Conservation (phyloP, 495 filamentous ascomycete species). For the Terfezia claveryi region DNA sequence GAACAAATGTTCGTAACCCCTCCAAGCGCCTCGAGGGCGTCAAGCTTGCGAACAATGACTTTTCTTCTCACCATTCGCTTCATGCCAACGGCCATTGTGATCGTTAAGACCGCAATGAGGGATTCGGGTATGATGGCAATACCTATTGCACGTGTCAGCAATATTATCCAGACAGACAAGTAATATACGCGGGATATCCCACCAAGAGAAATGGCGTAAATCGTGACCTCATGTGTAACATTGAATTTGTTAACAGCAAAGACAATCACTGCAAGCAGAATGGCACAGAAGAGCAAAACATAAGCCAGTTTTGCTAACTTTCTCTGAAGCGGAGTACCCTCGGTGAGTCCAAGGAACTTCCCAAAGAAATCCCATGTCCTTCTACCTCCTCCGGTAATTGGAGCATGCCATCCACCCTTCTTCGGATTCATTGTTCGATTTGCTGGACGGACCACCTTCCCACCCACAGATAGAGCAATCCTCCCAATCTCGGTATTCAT, state of each 20-base stretch:
- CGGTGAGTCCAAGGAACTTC: conserved; percentile 51
- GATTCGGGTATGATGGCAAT: conserved; percentile 55
- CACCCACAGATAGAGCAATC: conserved; percentile 44
- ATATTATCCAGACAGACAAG: not conserved
- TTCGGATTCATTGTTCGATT: conserved; percentile 37
- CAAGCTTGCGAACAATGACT: conserved; percentile 59
- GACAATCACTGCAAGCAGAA: conserved; percentile 56
- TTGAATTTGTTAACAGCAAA: conserved; percentile 55
- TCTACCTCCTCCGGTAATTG: conserved; percentile 32
- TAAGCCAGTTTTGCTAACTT: conserved; percentile 61
- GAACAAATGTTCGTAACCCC: conserved; percentile 78
- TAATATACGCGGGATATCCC: not conserved
- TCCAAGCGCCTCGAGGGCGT: conserved; percentile 61
- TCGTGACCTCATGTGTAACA: conserved; percentile 46
- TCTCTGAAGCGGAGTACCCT: conserved; percentile 60
- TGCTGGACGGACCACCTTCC: conserved; percentile 36
- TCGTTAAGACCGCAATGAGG: conserved; percentile 46
- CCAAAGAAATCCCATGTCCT: conserved; percentile 42
- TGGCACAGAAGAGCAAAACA: conserved; percentile 48
- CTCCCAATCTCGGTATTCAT: conserved; percentile 74
- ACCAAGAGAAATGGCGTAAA: conserved; percentile 58
- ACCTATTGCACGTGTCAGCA: conserved; percentile 21
- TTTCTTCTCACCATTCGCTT: conserved; percentile 54
- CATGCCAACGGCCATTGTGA: conserved; percentile 58
- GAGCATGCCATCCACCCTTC: conserved; percentile 36